Evolutionary conservation across 768 basidiomycete species (phyloP), one percentile per base, ranked within the genome.

Genomic region (Mycena venus): DNA sequence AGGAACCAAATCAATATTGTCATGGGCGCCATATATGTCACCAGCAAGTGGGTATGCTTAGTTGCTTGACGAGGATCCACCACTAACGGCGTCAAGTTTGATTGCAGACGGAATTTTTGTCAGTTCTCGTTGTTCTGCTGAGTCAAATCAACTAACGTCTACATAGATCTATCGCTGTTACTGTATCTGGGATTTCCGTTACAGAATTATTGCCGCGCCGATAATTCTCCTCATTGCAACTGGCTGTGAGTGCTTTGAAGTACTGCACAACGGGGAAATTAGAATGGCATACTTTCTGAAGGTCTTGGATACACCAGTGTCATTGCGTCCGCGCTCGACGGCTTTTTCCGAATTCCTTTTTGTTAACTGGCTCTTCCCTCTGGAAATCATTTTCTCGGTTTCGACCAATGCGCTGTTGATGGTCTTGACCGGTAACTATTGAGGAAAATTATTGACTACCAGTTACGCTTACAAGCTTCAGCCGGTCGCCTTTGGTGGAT

Each of bases 401-500:
- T 32, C 75, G 25, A 62, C 80, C 29, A 81, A 80, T 55, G 32
- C 74, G 0, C 62, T 74, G 2, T 63, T 82, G 17, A 80, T 81
- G 34, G 36, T 78, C 1, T 51, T 81, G 34, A 80, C 78, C 19
- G 79, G 81, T 79, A 12, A 49, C n/a, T n/a, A n/a, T n/a, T n/a
- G n/a, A n/a, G n/a, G n/a, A n/a, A n/a, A n/a, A n/a, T n/a, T n/a
- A 62, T 11, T 56, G 27, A 29, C 3, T 34, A 31, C n/a, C 32
- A n/a, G 21, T 27, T 65, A 23, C 25, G 21, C 8, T 72, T 11
- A 69, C 42, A 63, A 23, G 21, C 14, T n/a, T 3, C 34, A 83
- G 83, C 82, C 25, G 80, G 81, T 17, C 77, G 80, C 7, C 81
- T 84, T 55, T 72, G 80, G 68, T 83, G 80, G 79, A 80, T 83